Evolutionary conservation across 139 green algal species (phyloP), one percentile per base, ranked within the genome.

Genomic region (Chlamydomonas sphaeroides): DNA sequence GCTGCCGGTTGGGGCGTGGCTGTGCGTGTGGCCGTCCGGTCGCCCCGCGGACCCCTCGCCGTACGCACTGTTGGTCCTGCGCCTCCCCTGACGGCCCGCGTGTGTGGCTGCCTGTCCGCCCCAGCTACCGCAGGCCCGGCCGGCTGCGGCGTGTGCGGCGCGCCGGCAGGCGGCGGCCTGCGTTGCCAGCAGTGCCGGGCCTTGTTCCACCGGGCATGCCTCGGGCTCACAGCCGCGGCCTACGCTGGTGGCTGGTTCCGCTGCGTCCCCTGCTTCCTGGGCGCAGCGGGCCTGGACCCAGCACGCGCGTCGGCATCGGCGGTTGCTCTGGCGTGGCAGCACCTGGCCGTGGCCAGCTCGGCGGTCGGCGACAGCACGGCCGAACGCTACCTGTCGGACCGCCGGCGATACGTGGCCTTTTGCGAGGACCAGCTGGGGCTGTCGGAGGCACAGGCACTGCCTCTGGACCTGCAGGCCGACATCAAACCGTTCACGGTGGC

Each of bases 211-310:
- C 68, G 68, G 7, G 35, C 8, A 30, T 76, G 68, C 68, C n/a
- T 63, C 1, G 68, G 48, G 8, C 45, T 77, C 1, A 5, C 45
- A 4, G 32, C 32, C 8, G 32, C n/a, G 0, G 32, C 45, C 0
- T 77, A 65, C 69, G 32, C 69, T 3, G 69, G 69, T 15, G 48
- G 69, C 48, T 65, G 45, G 68, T 76, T 76, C 45, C 45, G n/a
- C 10, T 76, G 68, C 20, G 21, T 17, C 2, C 1, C 18, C 15
- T 76, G 68, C 45, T 0, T 76, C 10, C 45, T 76, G n/a, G 1
- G 0, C 8, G 68, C 25, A n/a, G 68, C 68, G 17, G 28, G 6
- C 57, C 5, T 15, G 28, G 15, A 3, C 28, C 26, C 28, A 36
- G 57, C 57, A 35, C 7, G 3, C 5, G 57, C 57, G 5, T 6